phyloP scores from a whole-genome alignment of 345 rosid genomes.

The Microthlaspi erraticum region DNA sequence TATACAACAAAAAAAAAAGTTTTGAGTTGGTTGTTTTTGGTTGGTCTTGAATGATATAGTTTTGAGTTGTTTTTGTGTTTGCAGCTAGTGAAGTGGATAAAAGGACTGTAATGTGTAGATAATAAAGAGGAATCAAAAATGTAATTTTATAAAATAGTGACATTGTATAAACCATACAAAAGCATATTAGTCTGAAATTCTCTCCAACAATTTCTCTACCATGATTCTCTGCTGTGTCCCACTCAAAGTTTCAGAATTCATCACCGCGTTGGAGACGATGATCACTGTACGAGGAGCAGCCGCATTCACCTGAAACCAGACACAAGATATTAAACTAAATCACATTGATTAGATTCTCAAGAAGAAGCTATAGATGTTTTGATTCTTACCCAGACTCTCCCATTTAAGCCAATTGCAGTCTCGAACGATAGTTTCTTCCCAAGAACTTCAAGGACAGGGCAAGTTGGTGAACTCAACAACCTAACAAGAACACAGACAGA shows the following conservation, averaged over 20 bases:
- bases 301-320: neutral
- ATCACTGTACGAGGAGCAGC: slow-evolving; percentile 62
- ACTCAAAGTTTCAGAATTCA: slow-evolving; percentile 73
- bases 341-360: no score
- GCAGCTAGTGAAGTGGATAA: no score
- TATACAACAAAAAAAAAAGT: no score
- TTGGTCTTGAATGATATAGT: no score
- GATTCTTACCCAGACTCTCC: slow-evolving; percentile 67
- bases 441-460: slow-evolving; percentile 80
- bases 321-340: no score
- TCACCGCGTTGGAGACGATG: slow-evolving; percentile 65
- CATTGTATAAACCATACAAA: no score
- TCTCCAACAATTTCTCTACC: slow-evolving; percentile 74
- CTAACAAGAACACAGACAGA: slow-evolving; percentile 36
- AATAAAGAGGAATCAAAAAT: no score
- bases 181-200: slow-evolving; percentile 48
- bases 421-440: slow-evolving; percentile 80
- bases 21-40: no score
- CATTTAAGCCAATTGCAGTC: slow-evolving; percentile 79
- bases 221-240: slow-evolving; percentile 72
- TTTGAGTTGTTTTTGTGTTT: no score
- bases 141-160: no score
- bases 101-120: no score
- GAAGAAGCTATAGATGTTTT: no score
- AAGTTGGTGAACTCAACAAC: slow-evolving; percentile 73